phyloP scores from a whole-genome alignment of 2,329 filamentous ascomycete genomes.

The Talaromyces funiculosus region DNA sequence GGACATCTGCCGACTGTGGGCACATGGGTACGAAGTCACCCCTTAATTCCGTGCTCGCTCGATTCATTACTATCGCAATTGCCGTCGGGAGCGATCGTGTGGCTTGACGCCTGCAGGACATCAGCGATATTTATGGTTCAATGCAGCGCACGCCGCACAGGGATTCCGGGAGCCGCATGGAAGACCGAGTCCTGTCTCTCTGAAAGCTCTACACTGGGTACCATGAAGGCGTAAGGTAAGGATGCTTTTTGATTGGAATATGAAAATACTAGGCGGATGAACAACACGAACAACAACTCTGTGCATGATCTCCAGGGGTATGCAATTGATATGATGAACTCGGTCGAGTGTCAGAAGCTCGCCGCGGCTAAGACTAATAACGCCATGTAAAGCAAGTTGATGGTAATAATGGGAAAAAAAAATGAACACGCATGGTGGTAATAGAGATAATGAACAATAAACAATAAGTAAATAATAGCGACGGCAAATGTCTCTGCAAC shows the following conservation, averaged over 20 bases:
- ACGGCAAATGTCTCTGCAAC: background rate
- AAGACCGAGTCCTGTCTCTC: background rate
- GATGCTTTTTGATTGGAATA: background rate
- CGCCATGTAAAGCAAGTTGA: background rate
- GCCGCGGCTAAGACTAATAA: conserved; percentile 9
- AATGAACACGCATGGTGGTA: background rate
- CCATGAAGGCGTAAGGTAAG: background rate
- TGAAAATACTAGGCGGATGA: background rate
- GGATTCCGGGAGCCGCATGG: background rate
- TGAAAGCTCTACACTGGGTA: background rate
- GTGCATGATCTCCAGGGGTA: conserved; percentile 9
- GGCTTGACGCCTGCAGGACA: conserved; percentile 5
- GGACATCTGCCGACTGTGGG: background rate
- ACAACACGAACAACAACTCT: background rate
- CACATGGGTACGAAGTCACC: background rate
- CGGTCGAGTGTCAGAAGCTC: conserved; percentile 17
- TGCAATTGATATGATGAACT: conserved; percentile 12
- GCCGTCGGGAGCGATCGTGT: background rate
- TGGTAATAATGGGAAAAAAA: background rate
- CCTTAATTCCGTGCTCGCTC: background rate
- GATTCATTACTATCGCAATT: background rate
- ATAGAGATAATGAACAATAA: background rate
- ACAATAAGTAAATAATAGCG: background rate
- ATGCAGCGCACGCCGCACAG: background rate
- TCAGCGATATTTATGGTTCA: background rate